These are phyloP conservation scores for Phaseolus coccineus DNA, from an alignment of 331 rosid genomes.

Conservation along the genomic window DNA sequence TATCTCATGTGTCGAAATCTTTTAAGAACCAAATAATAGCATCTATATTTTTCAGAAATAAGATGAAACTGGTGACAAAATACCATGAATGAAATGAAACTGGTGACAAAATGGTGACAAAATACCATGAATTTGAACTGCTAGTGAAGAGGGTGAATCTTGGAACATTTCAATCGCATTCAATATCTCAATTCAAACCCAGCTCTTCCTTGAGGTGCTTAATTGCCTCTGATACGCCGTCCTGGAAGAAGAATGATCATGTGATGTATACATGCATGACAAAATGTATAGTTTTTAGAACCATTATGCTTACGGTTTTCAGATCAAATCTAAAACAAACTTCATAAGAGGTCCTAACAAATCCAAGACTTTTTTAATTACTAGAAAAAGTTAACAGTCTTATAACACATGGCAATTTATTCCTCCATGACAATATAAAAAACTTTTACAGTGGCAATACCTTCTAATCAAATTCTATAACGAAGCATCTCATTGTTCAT, in stretches of 20 bases:
- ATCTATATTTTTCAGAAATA: too few species aligned
- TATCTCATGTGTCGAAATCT: too few species aligned
- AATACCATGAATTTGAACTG: constrained; percentile 17
- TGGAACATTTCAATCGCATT: constrained; percentile 16
- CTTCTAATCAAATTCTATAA: too few species aligned
- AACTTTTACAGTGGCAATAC: too few species aligned
- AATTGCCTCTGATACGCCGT: constrained; percentile 76
- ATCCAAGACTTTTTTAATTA: not conserved
- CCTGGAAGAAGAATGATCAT: constrained; percentile 56
- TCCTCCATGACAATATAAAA: too few species aligned
- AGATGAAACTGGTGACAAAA: too few species aligned
- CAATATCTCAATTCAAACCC: constrained; percentile 44
- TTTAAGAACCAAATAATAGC: too few species aligned
- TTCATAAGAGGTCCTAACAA: not conserved
- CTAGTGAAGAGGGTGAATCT: not conserved
- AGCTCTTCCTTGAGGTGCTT: constrained; percentile 66
- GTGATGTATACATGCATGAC: constrained; percentile 19
- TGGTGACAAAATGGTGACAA: not conserved
- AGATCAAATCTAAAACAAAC: not conserved
- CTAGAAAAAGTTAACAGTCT: too few species aligned
- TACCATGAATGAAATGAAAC: too few species aligned
- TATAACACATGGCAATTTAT: too few species aligned
- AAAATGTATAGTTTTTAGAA: constrained; percentile 12
- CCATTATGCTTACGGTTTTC: not conserved
- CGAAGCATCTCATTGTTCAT: not conserved